Conservation (phyloP, 1,284 basidiomycete species). For the Porogramme epimiltina region DNA sequence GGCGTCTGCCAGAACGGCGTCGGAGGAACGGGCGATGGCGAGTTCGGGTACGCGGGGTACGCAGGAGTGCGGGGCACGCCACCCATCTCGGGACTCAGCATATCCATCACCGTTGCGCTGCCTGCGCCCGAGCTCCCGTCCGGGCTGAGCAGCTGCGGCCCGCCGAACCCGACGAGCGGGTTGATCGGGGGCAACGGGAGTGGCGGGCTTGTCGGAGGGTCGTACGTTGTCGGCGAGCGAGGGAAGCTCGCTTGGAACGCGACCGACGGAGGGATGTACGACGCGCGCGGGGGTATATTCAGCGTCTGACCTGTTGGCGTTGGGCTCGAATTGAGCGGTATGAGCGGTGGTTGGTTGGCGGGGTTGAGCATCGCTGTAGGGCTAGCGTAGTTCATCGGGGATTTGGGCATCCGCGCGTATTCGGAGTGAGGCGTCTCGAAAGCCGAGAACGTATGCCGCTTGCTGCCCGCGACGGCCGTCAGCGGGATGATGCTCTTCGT, state of each 20-base stretch:
- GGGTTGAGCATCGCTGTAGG: conserved; percentile 36
- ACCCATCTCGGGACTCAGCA: conserved; percentile 3
- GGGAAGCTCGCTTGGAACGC: conserved; percentile 39
- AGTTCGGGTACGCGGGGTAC: conserved; percentile 63
- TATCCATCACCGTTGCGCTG: conserved; percentile 23
- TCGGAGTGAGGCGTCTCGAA: conserved; percentile 22
- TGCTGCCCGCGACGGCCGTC: conserved; percentile 51
- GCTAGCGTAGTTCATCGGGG: conserved; percentile 41
- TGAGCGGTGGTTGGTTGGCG: conserved; percentile 30
- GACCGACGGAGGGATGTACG: conserved; percentile 42
- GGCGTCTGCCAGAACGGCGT: conserved; percentile 60
- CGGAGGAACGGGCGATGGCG: conserved; percentile 45
- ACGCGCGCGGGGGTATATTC: conserved; percentile 22
- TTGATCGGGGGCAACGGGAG: conserved; percentile 22
- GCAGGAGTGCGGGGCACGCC: conserved; percentile 61
- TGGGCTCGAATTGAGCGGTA: conserved; percentile 23
- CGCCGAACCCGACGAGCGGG: conserved; percentile 10
- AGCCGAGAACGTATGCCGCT: conserved; percentile 55
- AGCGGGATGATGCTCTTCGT: conserved; percentile 29
- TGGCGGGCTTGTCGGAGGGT: conserved; percentile 36
- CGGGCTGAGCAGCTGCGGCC: not conserved
- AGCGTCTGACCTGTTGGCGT: conserved; percentile 20
- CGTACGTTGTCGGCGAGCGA: conserved; percentile 52
- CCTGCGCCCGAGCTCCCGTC: conserved; percentile 19
- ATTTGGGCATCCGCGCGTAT: conserved; percentile 24